Conservation (phyloP, 441 rosid species). For the Adansonia madagascariensis region DNA sequence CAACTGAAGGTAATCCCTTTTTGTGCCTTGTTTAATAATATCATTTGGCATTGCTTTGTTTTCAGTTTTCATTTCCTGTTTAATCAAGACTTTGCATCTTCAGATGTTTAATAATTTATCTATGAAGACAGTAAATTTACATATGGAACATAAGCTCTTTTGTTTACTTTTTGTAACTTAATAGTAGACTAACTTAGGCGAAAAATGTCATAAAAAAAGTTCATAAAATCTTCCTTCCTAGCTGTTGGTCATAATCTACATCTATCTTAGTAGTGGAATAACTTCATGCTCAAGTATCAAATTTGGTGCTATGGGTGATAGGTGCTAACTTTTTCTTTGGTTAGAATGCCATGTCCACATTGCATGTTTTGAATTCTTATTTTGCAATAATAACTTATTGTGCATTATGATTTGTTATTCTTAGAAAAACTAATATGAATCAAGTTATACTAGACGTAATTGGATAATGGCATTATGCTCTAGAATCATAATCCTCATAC, state of each 20-base stretch:
- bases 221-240: conserved; percentile 77
- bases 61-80: background rate
- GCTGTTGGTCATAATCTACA: conserved; percentile 89
- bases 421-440: background rate
- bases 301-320: conserved; percentile 99
- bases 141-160: background rate
- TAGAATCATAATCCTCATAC: background rate
- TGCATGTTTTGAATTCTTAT: background rate
- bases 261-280: conserved; percentile 63
- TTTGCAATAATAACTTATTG: background rate
- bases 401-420: background rate
- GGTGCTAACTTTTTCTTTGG: conserved; percentile 44
- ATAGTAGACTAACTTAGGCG: conserved; percentile 47
- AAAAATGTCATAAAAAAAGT: conserved; percentile 70
- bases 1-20: conserved; percentile 70
- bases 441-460: background rate
- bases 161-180: conserved; percentile 25
- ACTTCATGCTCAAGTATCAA: conserved; percentile 71
- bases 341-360: background rate
- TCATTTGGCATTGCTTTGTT: background rate
- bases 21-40: background rate
- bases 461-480: background rate
- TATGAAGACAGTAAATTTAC: background rate
- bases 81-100: background rate
- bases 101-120: background rate